A percentile compares a stretch with the other conserved stretches of the same genome.
These are phyloP conservation scores for Psilocybe azurescens DNA, from an alignment of 768 basidiomycete genomes.

Conservation along the genomic window DNA sequence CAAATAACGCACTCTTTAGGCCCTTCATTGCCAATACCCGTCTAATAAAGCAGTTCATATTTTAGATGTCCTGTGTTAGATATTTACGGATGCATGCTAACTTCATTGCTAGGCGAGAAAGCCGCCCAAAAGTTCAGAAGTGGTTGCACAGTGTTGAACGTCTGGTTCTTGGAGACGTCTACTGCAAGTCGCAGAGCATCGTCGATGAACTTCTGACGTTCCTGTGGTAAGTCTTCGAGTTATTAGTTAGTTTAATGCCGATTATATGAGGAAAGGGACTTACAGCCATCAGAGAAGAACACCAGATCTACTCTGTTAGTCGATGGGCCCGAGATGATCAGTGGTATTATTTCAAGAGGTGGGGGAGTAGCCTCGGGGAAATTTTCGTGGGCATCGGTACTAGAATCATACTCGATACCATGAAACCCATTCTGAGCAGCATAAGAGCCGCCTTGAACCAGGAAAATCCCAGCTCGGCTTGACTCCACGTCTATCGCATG, in stretches of 20 bases:
- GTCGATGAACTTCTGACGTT: constrained; percentile 65
- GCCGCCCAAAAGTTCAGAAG: constrained; percentile 85
- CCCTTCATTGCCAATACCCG: constrained; percentile 73
- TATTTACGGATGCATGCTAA: constrained; percentile 24
- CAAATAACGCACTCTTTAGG: constrained; percentile 63
- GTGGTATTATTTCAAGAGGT: constrained; percentile 57
- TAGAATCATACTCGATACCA: not conserved
- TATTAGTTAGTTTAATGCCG: not conserved
- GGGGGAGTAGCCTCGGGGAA: constrained; percentile 30
- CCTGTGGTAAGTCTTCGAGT: constrained; percentile 32
- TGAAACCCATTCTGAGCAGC: not conserved
- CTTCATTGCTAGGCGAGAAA: constrained; percentile 77
- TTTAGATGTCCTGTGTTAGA: not conserved
- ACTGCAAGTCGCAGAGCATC: constrained; percentile 71
- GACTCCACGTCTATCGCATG: too few species aligned
- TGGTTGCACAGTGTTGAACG: constrained; percentile 77
- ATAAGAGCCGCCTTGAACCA: too few species aligned
- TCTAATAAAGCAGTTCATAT: constrained; percentile 41
- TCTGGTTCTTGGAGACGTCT: constrained; percentile 76
- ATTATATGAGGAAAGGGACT: not conserved
- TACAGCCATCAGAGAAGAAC: constrained; percentile 83
- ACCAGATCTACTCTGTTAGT: constrained; percentile 74
- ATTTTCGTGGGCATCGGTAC: not conserved
- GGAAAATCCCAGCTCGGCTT: too few species aligned
- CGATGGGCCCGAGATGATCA: constrained; percentile 65